Percentiles rank a stretch among this genome's conserved stretches.
Conservation (phyloP, 768 basidiomycete species). For the Suillus lakei region DNA sequence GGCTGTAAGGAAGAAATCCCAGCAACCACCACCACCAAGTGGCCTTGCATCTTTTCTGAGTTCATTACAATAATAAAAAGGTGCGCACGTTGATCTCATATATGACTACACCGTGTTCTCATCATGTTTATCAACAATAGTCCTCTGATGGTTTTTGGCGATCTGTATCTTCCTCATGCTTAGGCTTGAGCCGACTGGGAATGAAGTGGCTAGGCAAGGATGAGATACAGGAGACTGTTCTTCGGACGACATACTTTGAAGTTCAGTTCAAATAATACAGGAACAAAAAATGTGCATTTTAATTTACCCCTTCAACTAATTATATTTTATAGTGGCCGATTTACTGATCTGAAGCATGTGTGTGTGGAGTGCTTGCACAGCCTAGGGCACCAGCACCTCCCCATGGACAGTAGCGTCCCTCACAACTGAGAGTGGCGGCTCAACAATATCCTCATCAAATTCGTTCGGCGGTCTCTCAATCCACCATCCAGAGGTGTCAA, state of each 20-base stretch:
- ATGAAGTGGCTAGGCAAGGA: conserved; percentile 68
- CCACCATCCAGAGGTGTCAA: neutral
- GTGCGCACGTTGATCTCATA: neutral
- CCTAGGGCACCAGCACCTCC: neutral
- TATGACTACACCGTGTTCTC: neutral
- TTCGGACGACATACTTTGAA: neutral
- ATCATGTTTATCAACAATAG: neutral
- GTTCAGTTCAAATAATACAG: neutral
- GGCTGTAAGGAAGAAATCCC: conserved; percentile 28
- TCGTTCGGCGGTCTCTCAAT: neutral
- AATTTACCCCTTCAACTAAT: neutral
- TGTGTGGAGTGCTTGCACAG: neutral
- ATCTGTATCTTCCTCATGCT: neutral
- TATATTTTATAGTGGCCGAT: neutral
- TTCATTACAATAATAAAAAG: conserved; percentile 32
- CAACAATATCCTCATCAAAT: neutral
- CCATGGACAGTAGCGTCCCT: neutral
- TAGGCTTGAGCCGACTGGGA: neutral
- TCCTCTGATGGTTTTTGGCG: neutral
- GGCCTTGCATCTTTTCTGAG: conserved; percentile 62
- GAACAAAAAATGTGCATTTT: neutral
- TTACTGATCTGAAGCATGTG: neutral
- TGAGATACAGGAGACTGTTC: conserved; percentile 47
- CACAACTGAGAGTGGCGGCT: neutral
- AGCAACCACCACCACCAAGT: conserved; percentile 25